Percentiles rank a stretch among this genome's conserved stretches.
These are phyloP conservation scores for Sesbania bispinosa DNA, from an alignment of 306 rosid species.

Conservation along the genomic window DNA sequence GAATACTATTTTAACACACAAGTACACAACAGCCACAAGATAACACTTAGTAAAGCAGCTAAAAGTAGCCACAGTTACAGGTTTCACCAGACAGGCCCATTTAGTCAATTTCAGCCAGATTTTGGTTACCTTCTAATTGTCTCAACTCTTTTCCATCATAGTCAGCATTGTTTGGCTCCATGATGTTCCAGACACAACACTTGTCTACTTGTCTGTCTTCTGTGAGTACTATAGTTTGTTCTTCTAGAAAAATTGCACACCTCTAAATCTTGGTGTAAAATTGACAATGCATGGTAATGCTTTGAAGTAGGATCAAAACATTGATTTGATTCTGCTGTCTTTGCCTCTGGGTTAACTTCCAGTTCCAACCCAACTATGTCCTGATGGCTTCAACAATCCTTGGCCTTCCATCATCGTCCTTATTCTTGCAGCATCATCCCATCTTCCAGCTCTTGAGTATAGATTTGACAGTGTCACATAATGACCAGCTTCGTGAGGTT, in stretches of 20 bases:
- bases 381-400: slow-evolving; percentile 45
- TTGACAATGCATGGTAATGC: neutral
- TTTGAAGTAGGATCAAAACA: neutral
- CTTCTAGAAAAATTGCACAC: no score
- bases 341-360: slow-evolving; percentile 1
- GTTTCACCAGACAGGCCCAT: neutral
- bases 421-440: slow-evolving; percentile 40
- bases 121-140: neutral
- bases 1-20: neutral
- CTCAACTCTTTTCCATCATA: neutral
- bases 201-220: neutral
- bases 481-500: slow-evolving; percentile 40
- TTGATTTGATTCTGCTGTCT: neutral
- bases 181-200: neutral
- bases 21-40: neutral
- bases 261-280: no score
- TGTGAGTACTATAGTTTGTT: neutral
- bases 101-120: neutral
- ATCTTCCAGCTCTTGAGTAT: slow-evolving; percentile 44
- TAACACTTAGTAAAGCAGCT: neutral
- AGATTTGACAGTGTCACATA: slow-evolving; percentile 49
- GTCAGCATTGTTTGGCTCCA: neutral
- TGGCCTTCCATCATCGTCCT: slow-evolving; percentile 40
- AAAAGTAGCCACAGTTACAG: neutral
- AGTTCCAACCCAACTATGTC: slow-evolving; percentile 40